Conservation (phyloP, 1,284 basidiomycete genomes). For the Trametes sp. region DNA sequence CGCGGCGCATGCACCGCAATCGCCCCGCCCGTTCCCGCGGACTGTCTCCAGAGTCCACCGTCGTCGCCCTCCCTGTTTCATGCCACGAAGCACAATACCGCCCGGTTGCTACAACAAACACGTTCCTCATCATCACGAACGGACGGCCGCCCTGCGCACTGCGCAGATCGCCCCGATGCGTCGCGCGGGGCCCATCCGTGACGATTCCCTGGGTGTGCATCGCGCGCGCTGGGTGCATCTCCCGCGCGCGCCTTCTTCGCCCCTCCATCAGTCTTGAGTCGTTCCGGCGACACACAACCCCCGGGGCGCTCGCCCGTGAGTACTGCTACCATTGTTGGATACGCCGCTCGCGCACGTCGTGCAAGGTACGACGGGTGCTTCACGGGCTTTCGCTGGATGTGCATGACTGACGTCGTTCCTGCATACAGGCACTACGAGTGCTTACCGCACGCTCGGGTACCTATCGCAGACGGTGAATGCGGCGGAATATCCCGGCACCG, state of each 20-base stretch:
- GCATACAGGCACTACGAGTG: neutral
- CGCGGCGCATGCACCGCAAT: neutral
- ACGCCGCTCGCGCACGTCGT: neutral
- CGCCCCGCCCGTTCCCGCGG: slow-evolving; percentile 5
- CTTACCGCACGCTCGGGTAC: too few relatives aligned
- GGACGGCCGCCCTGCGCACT: neutral
- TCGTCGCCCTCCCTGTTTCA: neutral
- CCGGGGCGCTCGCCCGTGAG: neutral
- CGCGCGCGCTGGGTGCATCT: neutral
- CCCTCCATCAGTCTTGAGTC: neutral
- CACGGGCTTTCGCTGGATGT: neutral
- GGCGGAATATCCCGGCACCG: neutral
- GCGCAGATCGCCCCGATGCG: neutral
- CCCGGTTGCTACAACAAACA: slow-evolving; percentile 8
- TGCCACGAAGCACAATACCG: neutral
- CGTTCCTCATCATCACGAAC: neutral
- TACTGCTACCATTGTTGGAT: neutral
- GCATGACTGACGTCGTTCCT: neutral
- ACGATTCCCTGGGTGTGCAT: neutral
- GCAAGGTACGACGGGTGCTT: neutral
- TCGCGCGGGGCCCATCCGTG: neutral
- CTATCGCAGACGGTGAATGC: neutral
- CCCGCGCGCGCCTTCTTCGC: neutral
- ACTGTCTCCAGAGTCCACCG: too few relatives aligned
- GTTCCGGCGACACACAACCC: neutral